Conservation (phyloP, 2,329 filamentous ascomycete species). For the Didymella lethalis region DNA sequence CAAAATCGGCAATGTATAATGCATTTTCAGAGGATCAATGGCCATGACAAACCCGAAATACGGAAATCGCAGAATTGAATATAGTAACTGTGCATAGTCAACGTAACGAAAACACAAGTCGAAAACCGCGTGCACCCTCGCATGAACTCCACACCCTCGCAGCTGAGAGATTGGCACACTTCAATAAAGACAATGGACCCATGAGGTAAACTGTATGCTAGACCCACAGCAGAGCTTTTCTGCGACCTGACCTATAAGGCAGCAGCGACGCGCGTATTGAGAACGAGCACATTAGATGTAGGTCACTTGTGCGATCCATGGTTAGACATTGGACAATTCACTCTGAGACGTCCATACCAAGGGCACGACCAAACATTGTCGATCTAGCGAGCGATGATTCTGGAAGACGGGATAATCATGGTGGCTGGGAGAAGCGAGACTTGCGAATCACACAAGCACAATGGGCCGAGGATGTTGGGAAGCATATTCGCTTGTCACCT, state of each 20-base stretch:
- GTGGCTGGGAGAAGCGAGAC: not conserved
- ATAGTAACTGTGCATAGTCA: no score
- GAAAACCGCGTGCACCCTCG: no score
- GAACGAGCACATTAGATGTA: not conserved
- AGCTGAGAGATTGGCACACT: not conserved
- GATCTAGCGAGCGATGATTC: not conserved
- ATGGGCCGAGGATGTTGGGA: not conserved
- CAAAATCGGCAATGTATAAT: no score
- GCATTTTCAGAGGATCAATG: no score
- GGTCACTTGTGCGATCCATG: no score
- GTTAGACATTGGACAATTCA: not conserved
- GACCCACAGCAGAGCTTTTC: not conserved
- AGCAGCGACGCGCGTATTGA: not conserved
- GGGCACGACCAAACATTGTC: not conserved
- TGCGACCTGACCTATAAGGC: not conserved
- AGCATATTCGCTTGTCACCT: constrained; percentile 1
- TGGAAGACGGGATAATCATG: not conserved
- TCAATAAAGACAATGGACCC: not conserved
- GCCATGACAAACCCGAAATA: no score
- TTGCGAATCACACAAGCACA: not conserved
- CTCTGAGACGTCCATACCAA: not conserved
- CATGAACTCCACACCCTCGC: no score
- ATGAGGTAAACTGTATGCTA: not conserved
- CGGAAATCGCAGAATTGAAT: no score
- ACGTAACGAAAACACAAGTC: no score